Percentiles rank a stretch among this genome's conserved stretches.
These are phyloP conservation scores for Dinochytrium kinnereticum DNA, from an alignment of 371 early-diverging fungal genomes.

Conservation along the genomic window DNA sequence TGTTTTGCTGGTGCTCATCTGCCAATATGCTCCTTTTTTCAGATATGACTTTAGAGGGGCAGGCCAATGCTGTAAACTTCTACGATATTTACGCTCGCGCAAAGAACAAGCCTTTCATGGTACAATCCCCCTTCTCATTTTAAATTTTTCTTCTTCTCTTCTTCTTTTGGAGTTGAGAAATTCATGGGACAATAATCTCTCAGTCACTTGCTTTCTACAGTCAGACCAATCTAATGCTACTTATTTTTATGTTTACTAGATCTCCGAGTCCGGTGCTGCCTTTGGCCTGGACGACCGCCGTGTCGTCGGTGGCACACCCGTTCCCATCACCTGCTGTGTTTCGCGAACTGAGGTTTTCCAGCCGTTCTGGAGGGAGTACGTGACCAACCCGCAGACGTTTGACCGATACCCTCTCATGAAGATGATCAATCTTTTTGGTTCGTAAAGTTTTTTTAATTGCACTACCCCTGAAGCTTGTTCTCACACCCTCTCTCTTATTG, in stretches of 20 bases:
- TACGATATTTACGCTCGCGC: constrained; percentile 7
- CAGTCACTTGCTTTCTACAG: too few species aligned
- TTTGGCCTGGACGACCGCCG: neutral
- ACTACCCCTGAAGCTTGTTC: neutral
- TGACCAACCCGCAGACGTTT: neutral
- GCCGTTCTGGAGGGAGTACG: constrained; percentile 12
- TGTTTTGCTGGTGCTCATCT: too few species aligned
- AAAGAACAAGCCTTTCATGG: constrained; percentile 12
- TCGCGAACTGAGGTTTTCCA: neutral
- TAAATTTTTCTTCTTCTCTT: too few species aligned
- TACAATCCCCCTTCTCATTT: neutral
- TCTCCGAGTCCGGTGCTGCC: constrained; percentile 14
- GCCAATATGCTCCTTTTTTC: too few species aligned
- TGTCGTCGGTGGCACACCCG: neutral
- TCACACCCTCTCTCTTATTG: neutral
- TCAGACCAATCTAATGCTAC: neutral
- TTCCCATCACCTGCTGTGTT: neutral
- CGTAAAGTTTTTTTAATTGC: neutral
- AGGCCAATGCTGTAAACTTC: constrained; percentile 6
- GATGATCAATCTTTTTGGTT: constrained; percentile 6
- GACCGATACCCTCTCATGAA: constrained; percentile 14
- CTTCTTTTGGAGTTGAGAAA: neutral
- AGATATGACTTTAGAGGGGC: neutral
- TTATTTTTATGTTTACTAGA: neutral
- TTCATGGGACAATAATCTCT: too few species aligned